Evolutionary conservation across 2,329 filamentous ascomycete species (phyloP), one percentile per base, ranked within the genome.

Genomic region (Arthrobotrys sphaeroides): DNA sequence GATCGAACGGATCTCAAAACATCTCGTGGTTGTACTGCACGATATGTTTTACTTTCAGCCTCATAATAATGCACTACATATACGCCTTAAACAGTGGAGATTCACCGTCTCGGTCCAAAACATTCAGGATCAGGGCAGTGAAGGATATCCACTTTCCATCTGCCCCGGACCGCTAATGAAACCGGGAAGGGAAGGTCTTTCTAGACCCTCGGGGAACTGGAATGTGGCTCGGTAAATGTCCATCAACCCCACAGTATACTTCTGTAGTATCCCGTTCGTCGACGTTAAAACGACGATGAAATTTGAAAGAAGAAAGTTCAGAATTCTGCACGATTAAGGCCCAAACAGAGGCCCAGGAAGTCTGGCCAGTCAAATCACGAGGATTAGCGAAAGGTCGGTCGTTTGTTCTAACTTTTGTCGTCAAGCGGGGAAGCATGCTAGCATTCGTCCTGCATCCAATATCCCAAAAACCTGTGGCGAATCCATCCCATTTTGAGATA

Each of bases 71-170:
- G 43, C 18, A 43, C 22, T 24, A 31, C 51, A 55, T 55, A 55
- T 38, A 38, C 28, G 38, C 33, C 60, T 33, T 47, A 26, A 49
- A 49, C 59, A 55, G 47, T 55, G 61, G 61, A 45, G 16, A 55
- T 22, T 47, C 47, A 59, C 47, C n/a, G 7, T 33, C 7, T 70
- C 43, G 43, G 55, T 51, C 33, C 5, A 70, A 55, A 22, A n/a
- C 3, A 22, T 26, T 12, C 16, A 62, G 22, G 22, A 40, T 10
- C 12, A 20, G 55, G 31, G n/a, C n/a, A 13, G 28, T 20, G 10
- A n/a, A 49, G 6, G 45, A 62, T 62, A 55, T 62, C 43, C 57
- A 64, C 59, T 72, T 72, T 26, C 67, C 67, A 72, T 26, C 16
- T 57, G 43, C 57, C 57, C 55, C 47, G 67, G 22, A 16, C 9